Conservation (phyloP, 805 yeast genomes). For the Kluyveromyces wickerhamii region DNA sequence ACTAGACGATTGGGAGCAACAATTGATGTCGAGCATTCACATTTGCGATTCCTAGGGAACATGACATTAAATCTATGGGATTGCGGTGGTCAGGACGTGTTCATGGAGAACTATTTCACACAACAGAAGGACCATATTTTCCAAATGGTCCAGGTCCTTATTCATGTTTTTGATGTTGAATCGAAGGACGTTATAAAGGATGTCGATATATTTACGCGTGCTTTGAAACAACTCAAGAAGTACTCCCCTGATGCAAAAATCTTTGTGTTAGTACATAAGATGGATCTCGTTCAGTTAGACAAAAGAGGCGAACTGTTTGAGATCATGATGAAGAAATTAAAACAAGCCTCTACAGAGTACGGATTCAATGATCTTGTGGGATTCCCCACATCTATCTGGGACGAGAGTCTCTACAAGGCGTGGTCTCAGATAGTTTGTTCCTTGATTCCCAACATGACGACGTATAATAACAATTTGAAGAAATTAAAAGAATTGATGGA, state of each 20-base stretch:
- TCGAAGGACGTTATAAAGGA: conserved; percentile 87
- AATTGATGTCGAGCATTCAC: conserved; percentile 97
- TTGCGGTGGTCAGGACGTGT: conserved; percentile 96
- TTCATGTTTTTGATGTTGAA: conserved; percentile 95
- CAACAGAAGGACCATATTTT: conserved; percentile 88
- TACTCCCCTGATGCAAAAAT: conserved; percentile 87
- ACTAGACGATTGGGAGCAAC: conserved; percentile 95
- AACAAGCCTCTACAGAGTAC: conserved; percentile 62
- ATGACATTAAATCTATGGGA: conserved; percentile 97
- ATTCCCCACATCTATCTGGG: conserved; percentile 96
- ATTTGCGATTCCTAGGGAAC: conserved; percentile 83
- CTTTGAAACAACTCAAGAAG: conserved; percentile 71
- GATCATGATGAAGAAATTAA: conserved; percentile 76
- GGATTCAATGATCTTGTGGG: conserved; percentile 63
- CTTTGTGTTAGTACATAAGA: conserved; percentile 86
- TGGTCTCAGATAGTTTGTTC: conserved; percentile 97
- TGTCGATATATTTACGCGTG: conserved; percentile 81
- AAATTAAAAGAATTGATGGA: conserved; percentile 66
- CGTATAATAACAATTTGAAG: conserved; percentile 66
- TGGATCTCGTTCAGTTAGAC: conserved; percentile 88
- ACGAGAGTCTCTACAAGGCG: conserved; percentile 89
- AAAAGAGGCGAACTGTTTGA: conserved; percentile 76
- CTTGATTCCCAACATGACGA: conserved; percentile 81
- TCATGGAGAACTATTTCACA: conserved; percentile 88
- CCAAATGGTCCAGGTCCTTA: conserved; percentile 90